Evolutionary conservation across 139 green algal species (phyloP).

Genomic region (Chlorokybus atmophyticus): DNA sequence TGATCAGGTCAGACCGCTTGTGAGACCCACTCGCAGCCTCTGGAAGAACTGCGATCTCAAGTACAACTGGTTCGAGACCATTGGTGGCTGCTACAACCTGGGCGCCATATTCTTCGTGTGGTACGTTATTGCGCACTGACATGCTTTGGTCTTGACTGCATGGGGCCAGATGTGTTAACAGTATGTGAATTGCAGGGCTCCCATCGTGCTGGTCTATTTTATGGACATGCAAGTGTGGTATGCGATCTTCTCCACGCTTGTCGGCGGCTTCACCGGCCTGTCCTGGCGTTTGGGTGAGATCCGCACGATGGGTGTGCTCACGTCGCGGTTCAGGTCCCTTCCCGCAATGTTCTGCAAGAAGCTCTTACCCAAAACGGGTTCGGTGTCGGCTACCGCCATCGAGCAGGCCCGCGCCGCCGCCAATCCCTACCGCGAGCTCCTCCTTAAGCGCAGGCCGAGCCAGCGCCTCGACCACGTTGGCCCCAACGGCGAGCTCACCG

Average conservation of each 20-base stretch:
- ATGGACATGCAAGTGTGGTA: slow-evolving; percentile 2
- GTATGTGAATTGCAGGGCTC: neutral
- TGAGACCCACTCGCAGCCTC: neutral
- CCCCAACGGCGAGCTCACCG: no score
- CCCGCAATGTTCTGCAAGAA: neutral
- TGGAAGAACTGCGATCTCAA: neutral
- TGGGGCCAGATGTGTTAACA: no score
- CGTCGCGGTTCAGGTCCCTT: neutral
- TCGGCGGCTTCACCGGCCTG: neutral
- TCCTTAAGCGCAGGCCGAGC: no score
- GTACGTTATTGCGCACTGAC: no score
- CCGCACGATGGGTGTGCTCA: neutral
- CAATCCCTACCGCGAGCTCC: no score
- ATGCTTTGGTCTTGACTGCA: no score
- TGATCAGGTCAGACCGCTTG: neutral
- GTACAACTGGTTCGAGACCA: neutral
- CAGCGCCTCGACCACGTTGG: no score
- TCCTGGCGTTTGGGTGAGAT: neutral
- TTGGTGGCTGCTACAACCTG: neutral
- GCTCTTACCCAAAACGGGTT: neutral
- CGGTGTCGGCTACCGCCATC: no score
- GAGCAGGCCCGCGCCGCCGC: no score
- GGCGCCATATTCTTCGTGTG: neutral
- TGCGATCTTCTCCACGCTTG: neutral
- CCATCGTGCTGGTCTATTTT: neutral